A percentile compares a stretch with the other conserved stretches of the same genome.
These are phyloP conservation scores for Xylariaceae sp. DNA, from an alignment of 2,329 filamentous ascomycete species.

Conservation along the genomic window DNA sequence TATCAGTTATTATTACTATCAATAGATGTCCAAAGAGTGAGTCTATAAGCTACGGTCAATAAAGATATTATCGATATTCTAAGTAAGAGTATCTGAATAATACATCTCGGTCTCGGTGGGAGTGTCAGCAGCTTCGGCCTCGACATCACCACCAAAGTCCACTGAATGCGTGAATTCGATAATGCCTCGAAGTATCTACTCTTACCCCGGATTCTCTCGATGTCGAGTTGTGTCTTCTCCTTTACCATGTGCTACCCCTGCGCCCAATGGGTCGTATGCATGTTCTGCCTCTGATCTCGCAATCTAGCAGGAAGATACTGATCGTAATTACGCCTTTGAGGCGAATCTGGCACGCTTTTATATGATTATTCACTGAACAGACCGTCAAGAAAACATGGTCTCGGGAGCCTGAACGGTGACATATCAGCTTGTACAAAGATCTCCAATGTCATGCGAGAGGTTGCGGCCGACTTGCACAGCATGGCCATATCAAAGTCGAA, in stretches of 20 bases:
- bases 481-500: constrained; percentile 18
- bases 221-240: constrained; percentile 20
- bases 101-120: not conserved
- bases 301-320: constrained; percentile 21
- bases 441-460: constrained; percentile 35
- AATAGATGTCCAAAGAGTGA: not conserved
- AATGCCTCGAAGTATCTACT: not conserved
- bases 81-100: not conserved
- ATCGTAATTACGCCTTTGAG: constrained; percentile 11
- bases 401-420: constrained; percentile 34
- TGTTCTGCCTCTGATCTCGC: constrained; percentile 14
- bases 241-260: constrained; percentile 33
- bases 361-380: constrained; percentile 15
- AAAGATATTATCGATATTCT: not conserved
- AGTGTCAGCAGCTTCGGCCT: not conserved
- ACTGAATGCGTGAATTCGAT: constrained; percentile 4
- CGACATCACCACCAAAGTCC: not conserved
- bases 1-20: not conserved
- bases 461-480: constrained; percentile 33
- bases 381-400: constrained; percentile 6
- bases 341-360: not conserved
- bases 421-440: constrained; percentile 49
- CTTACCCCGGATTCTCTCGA: constrained; percentile 19
- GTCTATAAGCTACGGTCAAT: not conserved
- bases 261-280: constrained; percentile 28